These are phyloP conservation scores for Calocybe cyanea DNA, from an alignment of 768 basidiomycete species.

Conservation along the genomic window DNA sequence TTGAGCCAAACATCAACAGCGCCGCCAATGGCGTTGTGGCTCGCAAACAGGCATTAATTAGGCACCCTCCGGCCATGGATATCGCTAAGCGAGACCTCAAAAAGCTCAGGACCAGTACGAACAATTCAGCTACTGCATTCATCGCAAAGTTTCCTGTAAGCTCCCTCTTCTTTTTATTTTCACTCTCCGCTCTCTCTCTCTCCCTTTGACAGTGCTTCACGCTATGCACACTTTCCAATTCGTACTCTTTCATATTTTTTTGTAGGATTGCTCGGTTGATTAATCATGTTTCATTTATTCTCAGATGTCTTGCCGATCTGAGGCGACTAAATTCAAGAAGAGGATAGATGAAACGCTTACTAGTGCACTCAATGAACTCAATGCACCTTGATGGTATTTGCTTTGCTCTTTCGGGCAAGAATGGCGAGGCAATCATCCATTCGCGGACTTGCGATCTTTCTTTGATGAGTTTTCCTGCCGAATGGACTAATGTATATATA, in stretches of 20 bases:
- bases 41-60: slow-evolving; percentile 24
- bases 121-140: slow-evolving; percentile 18
- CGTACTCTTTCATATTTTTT: too few relatives aligned
- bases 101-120: slow-evolving; percentile 21
- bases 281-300: not conserved
- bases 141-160: slow-evolving; percentile 23
- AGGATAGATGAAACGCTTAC: slow-evolving; percentile 21
- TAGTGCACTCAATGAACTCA: too few relatives aligned
- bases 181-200: too few relatives aligned
- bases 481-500: too few relatives aligned
- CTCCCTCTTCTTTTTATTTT: not conserved
- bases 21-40: slow-evolving; percentile 20
- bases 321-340: slow-evolving; percentile 14
- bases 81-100: slow-evolving; percentile 28
- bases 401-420: too few relatives aligned
- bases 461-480: too few relatives aligned
- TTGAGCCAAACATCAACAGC: slow-evolving; percentile 25
- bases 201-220: too few relatives aligned
- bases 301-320: slow-evolving; percentile 19
- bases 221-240: too few relatives aligned
- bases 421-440: too few relatives aligned
- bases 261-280: too few relatives aligned
- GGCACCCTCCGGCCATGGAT: slow-evolving; percentile 25
- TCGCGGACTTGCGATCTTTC: too few relatives aligned
- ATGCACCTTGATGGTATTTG: too few relatives aligned